A percentile compares a stretch with the other conserved stretches of the same genome.
phyloP scores from a whole-genome alignment of 2,329 filamentous ascomycete species.

The Botryosphaeria dothidea region DNA sequence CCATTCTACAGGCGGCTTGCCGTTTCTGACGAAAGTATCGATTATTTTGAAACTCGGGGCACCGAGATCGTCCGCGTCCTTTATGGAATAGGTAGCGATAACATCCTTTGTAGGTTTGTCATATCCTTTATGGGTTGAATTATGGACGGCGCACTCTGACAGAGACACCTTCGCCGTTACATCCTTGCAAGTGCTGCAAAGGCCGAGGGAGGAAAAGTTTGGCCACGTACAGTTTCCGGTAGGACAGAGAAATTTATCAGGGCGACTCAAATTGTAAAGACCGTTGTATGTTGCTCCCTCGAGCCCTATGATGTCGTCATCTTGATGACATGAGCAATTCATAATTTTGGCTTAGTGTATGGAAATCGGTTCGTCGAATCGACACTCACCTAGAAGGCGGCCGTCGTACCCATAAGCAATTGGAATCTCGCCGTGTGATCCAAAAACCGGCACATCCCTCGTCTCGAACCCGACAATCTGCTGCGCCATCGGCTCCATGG shows the following conservation, averaged over 20 bases:
- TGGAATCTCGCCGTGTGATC: neutral
- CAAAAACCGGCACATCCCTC: neutral
- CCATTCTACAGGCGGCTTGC: too few species aligned
- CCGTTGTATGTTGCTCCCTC: neutral
- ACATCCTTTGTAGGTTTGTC: too few species aligned
- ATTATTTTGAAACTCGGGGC: too few species aligned
- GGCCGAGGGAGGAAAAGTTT: neutral
- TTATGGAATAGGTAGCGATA: too few species aligned
- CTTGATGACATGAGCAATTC: neutral
- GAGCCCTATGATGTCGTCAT: neutral
- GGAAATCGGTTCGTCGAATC: neutral
- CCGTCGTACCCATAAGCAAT: neutral
- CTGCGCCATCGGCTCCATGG: constrained; percentile 19
- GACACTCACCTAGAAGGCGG: neutral
- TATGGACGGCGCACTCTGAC: too few species aligned
- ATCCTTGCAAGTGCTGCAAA: neutral
- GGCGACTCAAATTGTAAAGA: neutral
- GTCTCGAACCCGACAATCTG: constrained; percentile 19
- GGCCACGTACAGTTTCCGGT: neutral
- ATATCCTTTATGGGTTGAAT: too few species aligned
- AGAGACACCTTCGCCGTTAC: neutral
- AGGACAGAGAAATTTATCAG: neutral
- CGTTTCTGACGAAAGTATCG: too few species aligned
- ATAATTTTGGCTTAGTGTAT: neutral
- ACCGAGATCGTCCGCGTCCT: too few species aligned